Evolutionary conservation across 495 filamentous ascomycete genomes (phyloP), one percentile per base, ranked within the genome.

Genomic region (Halenospora varia): DNA sequence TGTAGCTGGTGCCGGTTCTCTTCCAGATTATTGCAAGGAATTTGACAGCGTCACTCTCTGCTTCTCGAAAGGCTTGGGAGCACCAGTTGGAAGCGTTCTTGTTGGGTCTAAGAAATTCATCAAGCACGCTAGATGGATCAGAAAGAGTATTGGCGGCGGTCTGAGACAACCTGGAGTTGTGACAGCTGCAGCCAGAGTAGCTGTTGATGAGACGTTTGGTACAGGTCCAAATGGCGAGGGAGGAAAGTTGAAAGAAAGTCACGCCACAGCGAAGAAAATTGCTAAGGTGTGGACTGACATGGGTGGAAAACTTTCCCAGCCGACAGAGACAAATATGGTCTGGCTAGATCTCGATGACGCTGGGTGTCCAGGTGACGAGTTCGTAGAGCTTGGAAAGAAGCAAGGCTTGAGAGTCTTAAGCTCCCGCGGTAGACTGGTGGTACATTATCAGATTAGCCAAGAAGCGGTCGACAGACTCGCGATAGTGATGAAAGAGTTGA

Each of bases 301-400:
- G 13, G 88, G 87, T 1, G 85, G 87, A 11, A 77, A 81, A 71
- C 67, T 83, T 24, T 48, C 66, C 40, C 70, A 83, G 25, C 83
- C 83, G 8, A 85, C 87, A 2, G 87, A 96, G 63, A 96, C 92
- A 41, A 96, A 97, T 70, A 96, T 96, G 88, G 83, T 95, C 15
- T 97, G 92, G 93, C 61, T 96, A 55, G 88, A 96, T 71, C 70
- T 96, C 25, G 82, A 85, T 24, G 74, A 60, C 13, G 67, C 62
- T 4, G 73, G 75, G 0, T 73, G 84, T 53, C 60, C 65, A 3
- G 55, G 42, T 10, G 72, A 77, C 46, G 68, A 66, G 25, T 75
- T 86, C 26, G 71, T 77, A 18, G 69, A 74, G 54, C 64, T 80
- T 15, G 80, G 74, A 10, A 68, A 72, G 62, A 74, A 80, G 59